Evolutionary conservation across 2,329 filamentous ascomycete genomes (phyloP).

Genomic region (Microascus cirrosus): DNA sequence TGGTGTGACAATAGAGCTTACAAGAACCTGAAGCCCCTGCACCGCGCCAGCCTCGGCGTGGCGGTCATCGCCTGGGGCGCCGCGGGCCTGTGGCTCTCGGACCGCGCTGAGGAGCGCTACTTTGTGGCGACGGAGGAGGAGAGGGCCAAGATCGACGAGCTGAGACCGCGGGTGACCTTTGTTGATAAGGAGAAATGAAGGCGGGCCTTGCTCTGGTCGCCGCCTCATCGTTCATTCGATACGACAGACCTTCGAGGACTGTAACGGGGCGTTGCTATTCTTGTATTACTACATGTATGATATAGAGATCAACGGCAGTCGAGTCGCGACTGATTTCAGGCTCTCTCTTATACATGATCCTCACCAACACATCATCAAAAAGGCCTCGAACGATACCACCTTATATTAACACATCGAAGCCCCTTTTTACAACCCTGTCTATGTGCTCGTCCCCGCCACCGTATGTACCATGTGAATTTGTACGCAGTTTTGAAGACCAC

Average conservation of each 20-base stretch:
- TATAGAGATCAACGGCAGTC: too few species aligned
- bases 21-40: conserved; percentile 57
- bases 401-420: neutral
- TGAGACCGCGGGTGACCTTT: conserved; percentile 49
- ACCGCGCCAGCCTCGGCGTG: conserved; percentile 60
- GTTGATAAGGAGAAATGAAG: conserved; percentile 31
- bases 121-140: conserved; percentile 65
- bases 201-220: neutral
- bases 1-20: conserved; percentile 42
- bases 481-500: neutral
- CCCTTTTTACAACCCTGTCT: neutral
- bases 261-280: too few species aligned
- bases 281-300: too few species aligned
- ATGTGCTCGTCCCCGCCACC: neutral
- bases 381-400: neutral
- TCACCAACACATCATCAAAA: neutral
- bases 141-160: conserved; percentile 50
- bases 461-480: neutral
- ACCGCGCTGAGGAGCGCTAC: conserved; percentile 61
- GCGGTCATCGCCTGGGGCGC: conserved; percentile 68
- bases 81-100: conserved; percentile 61
- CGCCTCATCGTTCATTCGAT: too few species aligned
- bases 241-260: too few species aligned
- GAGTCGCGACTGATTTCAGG: too few species aligned
- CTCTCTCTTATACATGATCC: too few species aligned